Conservation (phyloP, 257 asterid genomes). For the Solanum chilense region DNA sequence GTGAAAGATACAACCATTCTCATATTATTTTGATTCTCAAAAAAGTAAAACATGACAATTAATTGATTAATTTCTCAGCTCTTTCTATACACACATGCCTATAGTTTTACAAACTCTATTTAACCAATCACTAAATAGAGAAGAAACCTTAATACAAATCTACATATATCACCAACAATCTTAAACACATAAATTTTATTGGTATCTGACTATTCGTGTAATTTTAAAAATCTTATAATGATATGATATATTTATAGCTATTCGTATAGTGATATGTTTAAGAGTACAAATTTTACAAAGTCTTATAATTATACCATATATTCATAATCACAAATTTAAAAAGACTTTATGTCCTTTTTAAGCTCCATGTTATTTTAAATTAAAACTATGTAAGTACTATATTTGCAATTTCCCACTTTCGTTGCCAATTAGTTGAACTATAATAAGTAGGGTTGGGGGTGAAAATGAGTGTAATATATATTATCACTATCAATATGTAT, state of each 20-base stretch:
- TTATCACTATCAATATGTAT: too few species aligned
- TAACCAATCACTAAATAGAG: too few species aligned
- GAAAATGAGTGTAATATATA: too few species aligned
- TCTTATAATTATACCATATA: too few species aligned
- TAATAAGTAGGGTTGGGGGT: too few species aligned
- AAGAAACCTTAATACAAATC: too few species aligned
- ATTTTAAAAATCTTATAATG: too few species aligned
- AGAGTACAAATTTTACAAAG: neutral
- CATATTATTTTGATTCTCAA: neutral
- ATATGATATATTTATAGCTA: too few species aligned
- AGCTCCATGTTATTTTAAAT: too few species aligned
- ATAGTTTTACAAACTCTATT: too few species aligned
- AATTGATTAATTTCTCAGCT: neutral
- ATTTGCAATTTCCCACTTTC: neutral
- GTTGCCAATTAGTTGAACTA: neutral
- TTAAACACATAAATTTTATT: neutral
- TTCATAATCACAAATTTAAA: neutral
- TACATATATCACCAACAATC: too few species aligned
- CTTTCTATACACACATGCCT: neutral
- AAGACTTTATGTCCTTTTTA: too few species aligned
- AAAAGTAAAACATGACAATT: neutral
- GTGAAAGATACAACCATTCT: neutral
- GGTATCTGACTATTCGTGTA: neutral
- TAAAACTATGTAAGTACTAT: neutral
- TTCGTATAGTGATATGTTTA: rapidly evolving